phyloP scores from a whole-genome alignment of 306 rosid species.

The Heteromeles arbutifolia region DNA sequence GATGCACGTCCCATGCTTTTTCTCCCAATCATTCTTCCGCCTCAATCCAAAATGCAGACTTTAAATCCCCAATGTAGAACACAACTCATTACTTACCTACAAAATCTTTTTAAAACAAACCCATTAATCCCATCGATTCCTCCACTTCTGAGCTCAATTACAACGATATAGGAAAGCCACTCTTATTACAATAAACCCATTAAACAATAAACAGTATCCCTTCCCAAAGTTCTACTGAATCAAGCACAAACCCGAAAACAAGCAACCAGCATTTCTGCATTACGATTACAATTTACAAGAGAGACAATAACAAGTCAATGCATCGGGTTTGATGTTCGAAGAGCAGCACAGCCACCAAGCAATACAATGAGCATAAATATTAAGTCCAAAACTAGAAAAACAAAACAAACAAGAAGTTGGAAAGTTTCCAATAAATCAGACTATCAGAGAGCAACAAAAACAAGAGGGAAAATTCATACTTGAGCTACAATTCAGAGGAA shows the following conservation, averaged over 20 bases:
- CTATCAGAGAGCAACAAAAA: background rate
- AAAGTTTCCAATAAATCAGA: too few relatives aligned
- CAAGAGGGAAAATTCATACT: background rate
- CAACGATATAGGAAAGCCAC: background rate
- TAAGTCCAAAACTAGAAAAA: background rate
- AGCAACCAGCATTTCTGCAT: conserved; percentile 12
- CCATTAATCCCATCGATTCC: conserved; percentile 1
- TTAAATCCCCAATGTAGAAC: conserved; percentile 21
- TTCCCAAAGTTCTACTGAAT: background rate
- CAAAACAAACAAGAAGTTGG: background rate
- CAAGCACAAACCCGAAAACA: conserved; percentile 15
- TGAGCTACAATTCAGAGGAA: background rate
- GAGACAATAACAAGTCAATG: background rate
- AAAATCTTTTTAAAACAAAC: conserved; percentile 14
- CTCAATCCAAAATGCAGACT: conserved; percentile 1
- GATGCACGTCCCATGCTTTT: conserved; percentile 56
- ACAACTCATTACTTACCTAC: conserved; percentile 14
- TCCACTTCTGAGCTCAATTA: conserved; percentile 9
- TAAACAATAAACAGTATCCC: background rate
- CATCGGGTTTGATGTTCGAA: background rate
- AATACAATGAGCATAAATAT: background rate
- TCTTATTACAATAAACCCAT: background rate
- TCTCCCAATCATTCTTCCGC: conserved; percentile 51
- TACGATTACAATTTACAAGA: background rate
- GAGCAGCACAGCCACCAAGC: background rate